Evolutionary conservation across 2,329 filamentous ascomycete genomes (phyloP).

Genomic region (Xylaria sp.): DNA sequence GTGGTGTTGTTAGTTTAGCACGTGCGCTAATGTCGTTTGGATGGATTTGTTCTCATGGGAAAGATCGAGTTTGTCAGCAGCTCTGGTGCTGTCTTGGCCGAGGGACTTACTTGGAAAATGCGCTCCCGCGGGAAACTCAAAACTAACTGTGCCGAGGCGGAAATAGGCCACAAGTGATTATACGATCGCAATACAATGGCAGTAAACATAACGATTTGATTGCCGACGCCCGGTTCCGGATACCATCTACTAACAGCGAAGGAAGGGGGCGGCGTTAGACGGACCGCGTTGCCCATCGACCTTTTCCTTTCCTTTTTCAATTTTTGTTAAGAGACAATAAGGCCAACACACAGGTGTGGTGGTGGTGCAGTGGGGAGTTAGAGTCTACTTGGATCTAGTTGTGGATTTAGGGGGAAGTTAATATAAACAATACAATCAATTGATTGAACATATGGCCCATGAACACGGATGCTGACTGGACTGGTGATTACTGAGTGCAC

Average conservation of each 20-base stretch:
- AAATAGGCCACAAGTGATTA: background rate
- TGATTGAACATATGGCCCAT: background rate
- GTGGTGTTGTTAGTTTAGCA: background rate
- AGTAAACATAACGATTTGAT: background rate
- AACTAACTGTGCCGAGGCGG: background rate
- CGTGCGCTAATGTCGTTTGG: background rate
- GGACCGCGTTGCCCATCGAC: background rate
- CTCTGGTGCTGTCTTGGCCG: background rate
- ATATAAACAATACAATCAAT: background rate
- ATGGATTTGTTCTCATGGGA: background rate
- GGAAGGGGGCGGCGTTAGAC: background rate
- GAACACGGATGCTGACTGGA: conserved; percentile 27
- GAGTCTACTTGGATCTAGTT: background rate
- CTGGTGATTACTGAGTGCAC: conserved; percentile 20
- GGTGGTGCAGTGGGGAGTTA: background rate
- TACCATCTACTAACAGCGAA: conserved; percentile 2
- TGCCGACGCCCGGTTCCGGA: conserved; percentile 21
- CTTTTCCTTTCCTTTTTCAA: background rate
- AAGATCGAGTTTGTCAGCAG: conserved; percentile 23
- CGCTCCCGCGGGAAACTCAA: background rate
- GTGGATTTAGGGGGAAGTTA: background rate
- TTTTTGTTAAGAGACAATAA: background rate
- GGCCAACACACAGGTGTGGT: background rate
- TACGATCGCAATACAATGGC: background rate
- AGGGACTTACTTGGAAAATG: background rate